These are phyloP conservation scores for Exophiala phaeomuriformis DNA, from an alignment of 2,329 filamentous ascomycete genomes.

Conservation along the genomic window DNA sequence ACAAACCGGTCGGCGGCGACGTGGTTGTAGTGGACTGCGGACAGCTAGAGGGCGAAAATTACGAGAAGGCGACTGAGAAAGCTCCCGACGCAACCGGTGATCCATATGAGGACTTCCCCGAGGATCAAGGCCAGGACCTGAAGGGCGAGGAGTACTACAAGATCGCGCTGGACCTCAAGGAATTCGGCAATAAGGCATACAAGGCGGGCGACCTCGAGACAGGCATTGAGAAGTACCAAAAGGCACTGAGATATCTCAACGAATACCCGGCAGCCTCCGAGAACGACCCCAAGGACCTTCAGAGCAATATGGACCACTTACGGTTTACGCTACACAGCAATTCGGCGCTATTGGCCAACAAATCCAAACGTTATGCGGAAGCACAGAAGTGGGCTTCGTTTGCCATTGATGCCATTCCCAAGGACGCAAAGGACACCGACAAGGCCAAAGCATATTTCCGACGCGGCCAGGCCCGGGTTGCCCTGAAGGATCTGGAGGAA, in stretches of 20 bases:
- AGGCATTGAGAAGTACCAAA: conserved; percentile 87
- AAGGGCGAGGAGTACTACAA: conserved; percentile 62
- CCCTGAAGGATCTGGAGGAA: conserved; percentile 74
- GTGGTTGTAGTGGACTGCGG: conserved; percentile 77
- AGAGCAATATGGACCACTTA: conserved; percentile 60
- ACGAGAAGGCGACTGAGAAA: conserved; percentile 60
- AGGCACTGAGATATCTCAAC: conserved; percentile 81
- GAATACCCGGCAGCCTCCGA: conserved; percentile 67
- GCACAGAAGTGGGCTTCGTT: conserved; percentile 62
- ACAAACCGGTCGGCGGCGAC: conserved; percentile 70
- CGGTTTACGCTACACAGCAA: conserved; percentile 86
- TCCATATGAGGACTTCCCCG: conserved; percentile 89
- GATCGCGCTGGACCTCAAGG: conserved; percentile 80
- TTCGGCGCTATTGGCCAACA: conserved; percentile 75
- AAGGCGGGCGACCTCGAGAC: conserved; percentile 64
- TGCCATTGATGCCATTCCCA: conserved; percentile 60
- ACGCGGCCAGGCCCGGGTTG: conserved; percentile 66
- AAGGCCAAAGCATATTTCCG: conserved; percentile 85
- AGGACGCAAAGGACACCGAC: conserved; percentile 62
- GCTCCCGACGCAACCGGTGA: conserved; percentile 75
- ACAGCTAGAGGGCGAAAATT: conserved; percentile 66
- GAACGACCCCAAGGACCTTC: conserved; percentile 61
- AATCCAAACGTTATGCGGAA: conserved; percentile 65
- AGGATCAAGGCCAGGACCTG: conserved; percentile 62
- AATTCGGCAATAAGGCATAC: conserved; percentile 86